A percentile compares a stretch with the other conserved stretches of the same genome.
phyloP scores from a whole-genome alignment of 305 asterid species.

The Rubia balearica region DNA sequence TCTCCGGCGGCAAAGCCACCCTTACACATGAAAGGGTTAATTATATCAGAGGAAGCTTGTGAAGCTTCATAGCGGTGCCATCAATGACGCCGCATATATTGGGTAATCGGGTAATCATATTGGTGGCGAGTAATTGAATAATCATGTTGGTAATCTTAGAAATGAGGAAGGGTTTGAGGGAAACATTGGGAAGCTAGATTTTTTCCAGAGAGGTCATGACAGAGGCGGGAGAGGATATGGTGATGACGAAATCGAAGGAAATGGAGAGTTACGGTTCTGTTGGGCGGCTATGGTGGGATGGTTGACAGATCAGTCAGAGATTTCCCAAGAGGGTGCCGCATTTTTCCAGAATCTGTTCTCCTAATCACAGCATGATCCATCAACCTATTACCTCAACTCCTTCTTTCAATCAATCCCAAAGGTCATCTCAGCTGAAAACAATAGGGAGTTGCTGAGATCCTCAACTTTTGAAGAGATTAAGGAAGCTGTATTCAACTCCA shows the following conservation, averaged over 20 bases:
- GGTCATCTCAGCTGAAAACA: too few relatives aligned
- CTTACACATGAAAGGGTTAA: constrained; percentile 34
- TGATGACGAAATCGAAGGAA: constrained; percentile 95
- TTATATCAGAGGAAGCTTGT: constrained; percentile 40
- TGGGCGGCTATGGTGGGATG: too few relatives aligned
- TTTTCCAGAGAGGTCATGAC: constrained; percentile 69
- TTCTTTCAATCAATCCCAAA: too few relatives aligned
- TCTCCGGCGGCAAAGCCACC: neutral
- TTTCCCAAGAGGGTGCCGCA: too few relatives aligned
- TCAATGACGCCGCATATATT: constrained; percentile 91
- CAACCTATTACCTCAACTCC: too few relatives aligned
- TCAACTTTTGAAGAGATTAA: too few relatives aligned
- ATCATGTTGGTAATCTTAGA: constrained; percentile 95
- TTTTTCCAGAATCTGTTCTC: too few relatives aligned
- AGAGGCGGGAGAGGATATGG: constrained; percentile 84
- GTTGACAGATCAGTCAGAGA: too few relatives aligned
- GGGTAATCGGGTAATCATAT: constrained; percentile 92
- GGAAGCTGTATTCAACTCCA: too few relatives aligned
- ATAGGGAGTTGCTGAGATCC: too few relatives aligned
- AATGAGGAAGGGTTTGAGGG: constrained; percentile 81
- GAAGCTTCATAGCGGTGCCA: constrained; percentile 61
- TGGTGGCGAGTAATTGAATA: constrained; percentile 82
- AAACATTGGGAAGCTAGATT: constrained; percentile 76
- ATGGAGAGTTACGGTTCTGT: constrained; percentile 87
- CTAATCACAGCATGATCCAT: too few relatives aligned